Conservation (phyloP, 352 stramenopile species). For the Globisporangium orthogonon region DNA sequence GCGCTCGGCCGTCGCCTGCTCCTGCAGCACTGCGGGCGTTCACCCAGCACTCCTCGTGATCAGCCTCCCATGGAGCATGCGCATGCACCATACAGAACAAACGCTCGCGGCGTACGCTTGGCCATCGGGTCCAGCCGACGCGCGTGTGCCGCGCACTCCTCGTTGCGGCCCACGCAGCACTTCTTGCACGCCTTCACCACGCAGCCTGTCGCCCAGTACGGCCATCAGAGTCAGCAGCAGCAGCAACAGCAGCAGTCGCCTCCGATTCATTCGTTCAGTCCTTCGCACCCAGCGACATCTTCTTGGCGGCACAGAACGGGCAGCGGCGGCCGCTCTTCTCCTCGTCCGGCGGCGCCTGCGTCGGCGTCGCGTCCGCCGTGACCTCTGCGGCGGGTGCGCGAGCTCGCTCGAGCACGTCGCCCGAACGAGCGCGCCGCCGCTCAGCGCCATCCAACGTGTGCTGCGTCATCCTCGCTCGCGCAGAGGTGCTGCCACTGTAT, state of each 20-base stretch:
- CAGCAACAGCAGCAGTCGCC: background rate
- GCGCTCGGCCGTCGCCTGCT: conserved; percentile 9
- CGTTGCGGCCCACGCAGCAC: conserved; percentile 45
- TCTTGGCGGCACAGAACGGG: conserved; percentile 41
- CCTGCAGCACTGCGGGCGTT: conserved; percentile 2
- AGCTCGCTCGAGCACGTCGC: no score
- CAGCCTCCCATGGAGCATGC: background rate
- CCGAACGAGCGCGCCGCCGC: no score
- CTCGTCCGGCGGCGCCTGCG: conserved; percentile 6
- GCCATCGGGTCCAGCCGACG: conserved; percentile 19
- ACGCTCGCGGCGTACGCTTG: conserved; percentile 11
- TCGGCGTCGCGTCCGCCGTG: background rate
- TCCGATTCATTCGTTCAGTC: background rate
- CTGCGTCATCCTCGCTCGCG: no score
- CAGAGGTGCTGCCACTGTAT: no score
- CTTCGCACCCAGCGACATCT: conserved; percentile 14
- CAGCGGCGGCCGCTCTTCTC: conserved; percentile 19
- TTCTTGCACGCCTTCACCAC: conserved; percentile 55
- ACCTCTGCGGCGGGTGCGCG: no score
- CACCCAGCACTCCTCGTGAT: background rate
- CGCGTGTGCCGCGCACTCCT: conserved; percentile 31
- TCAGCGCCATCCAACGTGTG: no score
- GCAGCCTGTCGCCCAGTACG: conserved; percentile 21
- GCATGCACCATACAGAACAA: background rate
- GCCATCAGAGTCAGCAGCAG: background rate